Evolutionary conservation across 192 early-diverging fungal genomes (phyloP), one percentile per base, ranked within the genome.

Genomic region (Bifiguratus adelaidae): DNA sequence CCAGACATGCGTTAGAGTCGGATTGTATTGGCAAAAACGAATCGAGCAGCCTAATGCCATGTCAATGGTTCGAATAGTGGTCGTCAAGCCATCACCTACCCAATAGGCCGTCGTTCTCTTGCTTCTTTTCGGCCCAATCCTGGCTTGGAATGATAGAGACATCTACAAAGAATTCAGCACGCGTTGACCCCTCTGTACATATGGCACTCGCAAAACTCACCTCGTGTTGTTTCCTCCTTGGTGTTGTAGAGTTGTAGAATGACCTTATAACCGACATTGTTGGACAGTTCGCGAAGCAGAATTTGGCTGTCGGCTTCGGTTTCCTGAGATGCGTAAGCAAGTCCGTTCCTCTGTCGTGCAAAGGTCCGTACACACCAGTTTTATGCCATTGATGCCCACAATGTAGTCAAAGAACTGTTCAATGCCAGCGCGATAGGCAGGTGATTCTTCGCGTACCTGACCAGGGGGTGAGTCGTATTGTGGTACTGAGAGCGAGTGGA

Each of bases 321-420:
- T n/a, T n/a, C n/a, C n/a, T n/a, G n/a, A n/a, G n/a, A n/a, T n/a
- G n/a, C n/a, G n/a, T n/a, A n/a, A n/a, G n/a, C n/a, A n/a, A n/a
- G n/a, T n/a, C n/a, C n/a, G n/a, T n/a, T n/a, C n/a, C n/a, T n/a
- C n/a, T n/a, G n/a, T n/a, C n/a, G n/a, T n/a, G 25, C 22, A 21
- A 7, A 21, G 37, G 12, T 21, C 4, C 22, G 4, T 38, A 12
- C 37, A 41, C 65, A 71, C 72, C 48, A 82, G 53, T 19, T 56
- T 44, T 27, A 63, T 48, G 15, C 77, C 81, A 32, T 85, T 77
- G 20, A 80, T 61, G 7, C 61, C 58, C 9, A 78, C 61, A 45
- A 87, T 79, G 43, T 77, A 87, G 53, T 87, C 85, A 54, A 87
- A 87, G 52, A 85, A 85, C 3, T 73, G 81, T 20, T 80, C 70